Evolutionary conservation across 371 early-diverging fungal species (phyloP), one percentile per base, ranked within the genome.

Genomic region (Lichtheimia hyalospora): DNA sequence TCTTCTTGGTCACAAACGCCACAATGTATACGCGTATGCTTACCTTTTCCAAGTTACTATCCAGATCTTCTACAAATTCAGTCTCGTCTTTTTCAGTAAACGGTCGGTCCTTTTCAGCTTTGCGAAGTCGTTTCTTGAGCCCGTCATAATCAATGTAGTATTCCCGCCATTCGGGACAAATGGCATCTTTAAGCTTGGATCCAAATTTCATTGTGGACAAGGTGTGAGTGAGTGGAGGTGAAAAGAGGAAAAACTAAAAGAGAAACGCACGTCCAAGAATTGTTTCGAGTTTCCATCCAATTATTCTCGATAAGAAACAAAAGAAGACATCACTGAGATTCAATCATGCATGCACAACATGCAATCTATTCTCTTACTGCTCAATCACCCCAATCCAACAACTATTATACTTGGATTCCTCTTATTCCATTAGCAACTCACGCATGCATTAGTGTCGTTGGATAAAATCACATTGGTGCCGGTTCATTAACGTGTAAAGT

Each of bases 61-160:
- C 96, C 25, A 96, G 71, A 27, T 86, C 65, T 66, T 92, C 90
- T 18, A 96, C 92, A 79, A 96, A 96, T 43, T 86, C 87, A 12
- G 89, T 84, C 71, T 97, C 97, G 66, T 91, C 91, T 52, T 86
- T 81, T 59, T 94, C 92, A 23, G 79, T 69, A 54, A 75, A 79
- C 1, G 67, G 70, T 41, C 62, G 69, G 24, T 86, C 85, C 54
- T 79, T 78, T 54, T 82, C 86, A 3, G 87, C 82, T 66, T 84
- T 85, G 74, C 94, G 92, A 59, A 96, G 84, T 58, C 84, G 88
- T 23, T 79, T 83, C 73, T 96, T 97, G 62, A 97, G 86, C 2
- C 84, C 88, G 60, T 94, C 90, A 65, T 98, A 99, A 65, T 95
- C 94, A 23, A 97, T 70, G 71, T 97, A 98, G 73, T 92, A 90